phyloP scores from a whole-genome alignment of 2,329 filamentous ascomycete species.

The Colletotrichum salicis region DNA sequence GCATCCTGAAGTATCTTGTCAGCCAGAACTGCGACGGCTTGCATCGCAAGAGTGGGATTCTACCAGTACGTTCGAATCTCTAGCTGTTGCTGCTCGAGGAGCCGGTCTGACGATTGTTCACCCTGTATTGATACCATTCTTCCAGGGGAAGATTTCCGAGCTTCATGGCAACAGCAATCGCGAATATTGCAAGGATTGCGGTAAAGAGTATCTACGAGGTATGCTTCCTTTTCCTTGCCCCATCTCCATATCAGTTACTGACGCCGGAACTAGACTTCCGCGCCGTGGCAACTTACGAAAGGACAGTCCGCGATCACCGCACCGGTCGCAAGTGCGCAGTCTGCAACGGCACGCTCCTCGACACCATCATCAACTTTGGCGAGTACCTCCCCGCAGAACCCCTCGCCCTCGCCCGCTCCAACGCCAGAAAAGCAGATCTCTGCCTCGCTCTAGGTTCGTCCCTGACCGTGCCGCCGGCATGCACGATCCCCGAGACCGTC shows the following conservation, averaged over 20 bases:
- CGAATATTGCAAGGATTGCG: conserved; percentile 56
- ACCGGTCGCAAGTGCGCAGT: conserved; percentile 55
- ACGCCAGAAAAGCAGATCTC: conserved; percentile 55
- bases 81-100: not conserved
- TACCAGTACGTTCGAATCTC: conserved; percentile 45
- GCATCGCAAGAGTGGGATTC: conserved; percentile 57
- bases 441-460: conserved; percentile 59
- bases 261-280: conserved; percentile 50
- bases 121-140: not conserved
- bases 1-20: conserved; percentile 54
- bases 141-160: conserved; percentile 53
- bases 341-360: conserved; percentile 51
- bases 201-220: conserved; percentile 58
- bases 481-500: conserved; percentile 51
- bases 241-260: not conserved
- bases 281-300: conserved; percentile 55
- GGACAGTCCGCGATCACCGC: conserved; percentile 55
- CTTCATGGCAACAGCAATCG: conserved; percentile 60
- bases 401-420: conserved; percentile 45
- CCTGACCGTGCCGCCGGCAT: conserved; percentile 54
- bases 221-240: not conserved
- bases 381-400: conserved; percentile 47
- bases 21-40: conserved; percentile 59
- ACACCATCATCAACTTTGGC: conserved; percentile 59
- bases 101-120: not conserved